A percentile compares a stretch with the other conserved stretches of the same genome.
These are phyloP conservation scores for Saccharomycopsis crataegensis DNA, from an alignment of 1,139 yeast genomes.

Conservation along the genomic window DNA sequence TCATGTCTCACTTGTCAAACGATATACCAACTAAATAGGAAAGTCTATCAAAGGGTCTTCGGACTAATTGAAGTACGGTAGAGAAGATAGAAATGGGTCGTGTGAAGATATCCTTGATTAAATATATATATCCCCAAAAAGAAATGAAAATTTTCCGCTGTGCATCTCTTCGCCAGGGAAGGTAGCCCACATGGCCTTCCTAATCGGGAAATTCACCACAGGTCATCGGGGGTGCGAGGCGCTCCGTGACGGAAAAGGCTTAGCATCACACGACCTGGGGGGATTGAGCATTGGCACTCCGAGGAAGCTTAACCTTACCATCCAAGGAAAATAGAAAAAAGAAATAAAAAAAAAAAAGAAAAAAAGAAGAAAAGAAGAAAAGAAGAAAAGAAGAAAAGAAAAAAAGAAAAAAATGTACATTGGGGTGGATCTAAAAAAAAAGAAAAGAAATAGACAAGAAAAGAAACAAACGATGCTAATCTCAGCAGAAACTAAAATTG, in stretches of 20 bases:
- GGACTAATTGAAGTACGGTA: too few species aligned
- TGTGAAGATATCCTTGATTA: not conserved
- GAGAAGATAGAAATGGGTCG: not conserved
- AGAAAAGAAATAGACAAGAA: not conserved
- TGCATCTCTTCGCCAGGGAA: not conserved
- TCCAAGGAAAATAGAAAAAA: not conserved
- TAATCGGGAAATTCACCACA: not conserved
- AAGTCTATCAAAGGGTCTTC: too few species aligned
- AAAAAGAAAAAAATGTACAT: not conserved
- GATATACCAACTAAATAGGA: too few species aligned
- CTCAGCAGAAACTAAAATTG: not conserved
- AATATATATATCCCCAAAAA: too few species aligned
- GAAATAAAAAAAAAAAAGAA: not conserved
- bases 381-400: not conserved
- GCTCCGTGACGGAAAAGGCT: too few species aligned
- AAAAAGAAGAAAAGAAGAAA: not conserved
- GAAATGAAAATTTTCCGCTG: too few species aligned
- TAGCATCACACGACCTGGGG: too few species aligned
- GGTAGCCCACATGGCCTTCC: not conserved
- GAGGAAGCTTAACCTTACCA: too few species aligned
- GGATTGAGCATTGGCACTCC: too few species aligned
- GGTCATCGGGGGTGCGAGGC: too few species aligned
- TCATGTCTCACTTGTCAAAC: constrained; percentile 34
- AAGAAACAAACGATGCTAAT: not conserved
- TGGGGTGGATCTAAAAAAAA: not conserved